A percentile compares a stretch with the other conserved stretches of the same genome.
Evolutionary conservation across 257 asterid species (phyloP).

Genomic region (Orobanche coerulescens): DNA sequence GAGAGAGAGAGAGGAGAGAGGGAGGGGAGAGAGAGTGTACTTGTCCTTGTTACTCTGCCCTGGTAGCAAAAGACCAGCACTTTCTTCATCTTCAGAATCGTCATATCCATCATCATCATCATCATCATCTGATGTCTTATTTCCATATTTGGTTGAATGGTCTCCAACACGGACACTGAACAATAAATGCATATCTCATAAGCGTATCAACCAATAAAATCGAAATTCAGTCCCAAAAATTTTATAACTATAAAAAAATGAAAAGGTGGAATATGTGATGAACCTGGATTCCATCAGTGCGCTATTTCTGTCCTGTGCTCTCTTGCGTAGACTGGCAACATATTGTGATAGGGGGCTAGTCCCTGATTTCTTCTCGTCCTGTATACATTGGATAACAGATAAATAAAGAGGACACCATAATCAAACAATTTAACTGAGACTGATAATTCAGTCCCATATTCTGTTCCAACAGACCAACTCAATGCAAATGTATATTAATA

Average conservation of each 20-base stretch:
- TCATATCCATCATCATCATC: conserved; percentile 45
- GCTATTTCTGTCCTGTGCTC: conserved; percentile 60
- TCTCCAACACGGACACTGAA: conserved; percentile 69
- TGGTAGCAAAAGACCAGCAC: conserved; percentile 34
- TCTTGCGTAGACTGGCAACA: conserved; percentile 52
- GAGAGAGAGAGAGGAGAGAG: not conserved
- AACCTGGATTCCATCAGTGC: conserved; percentile 72
- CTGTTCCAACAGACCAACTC: not conserved
- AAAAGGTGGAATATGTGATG: not conserved
- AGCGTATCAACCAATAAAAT: not conserved
- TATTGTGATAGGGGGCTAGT: conserved; percentile 68
- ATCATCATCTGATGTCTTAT: conserved; percentile 34
- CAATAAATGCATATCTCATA: conserved; percentile 3
- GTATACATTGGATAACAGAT: conserved; percentile 2
- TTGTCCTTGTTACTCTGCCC: conserved; percentile 45
- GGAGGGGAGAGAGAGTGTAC: conserved; percentile 29
- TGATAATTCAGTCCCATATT: too few species aligned
- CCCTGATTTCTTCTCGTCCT: conserved; percentile 58
- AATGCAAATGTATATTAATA: not conserved
- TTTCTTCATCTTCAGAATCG: conserved; percentile 41
- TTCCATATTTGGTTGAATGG: conserved; percentile 38
- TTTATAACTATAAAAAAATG: not conserved
- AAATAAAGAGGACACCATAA: not conserved
- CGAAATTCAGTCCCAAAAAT: not conserved
- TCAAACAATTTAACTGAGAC: not conserved